Evolutionary conservation across 1,139 yeast species (phyloP), one percentile per base, ranked within the genome.

Genomic region (Zygosaccharomyces pseudobailii): DNA sequence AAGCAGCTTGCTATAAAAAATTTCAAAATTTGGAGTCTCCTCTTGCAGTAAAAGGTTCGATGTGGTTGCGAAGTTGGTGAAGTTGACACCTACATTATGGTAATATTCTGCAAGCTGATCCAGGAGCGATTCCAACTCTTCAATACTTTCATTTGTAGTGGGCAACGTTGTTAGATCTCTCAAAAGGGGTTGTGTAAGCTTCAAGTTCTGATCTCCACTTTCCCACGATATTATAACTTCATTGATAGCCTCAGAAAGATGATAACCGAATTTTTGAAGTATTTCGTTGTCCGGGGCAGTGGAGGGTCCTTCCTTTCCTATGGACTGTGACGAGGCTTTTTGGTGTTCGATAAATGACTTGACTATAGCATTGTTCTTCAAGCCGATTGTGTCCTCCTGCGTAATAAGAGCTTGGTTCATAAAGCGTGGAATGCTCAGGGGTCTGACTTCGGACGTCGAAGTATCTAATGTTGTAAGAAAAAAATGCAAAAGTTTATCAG

Each of bases 61-160:
- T 5, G 55, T 19, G 2, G 48, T 40, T 2, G 37, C 28, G 9
- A 59, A 32, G 5, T 52, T 47, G 6, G 57, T 52, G 40, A 62
- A 62, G 6, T 37, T 25, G 5, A 63, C 36, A 19, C 52, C 55
- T 28, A 55, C 54, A 4, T 51, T 55, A 20, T 48, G 21, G 43
- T 62, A 64, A 48, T 62, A 56, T 7, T 50, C 52, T 20, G 56
- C 52, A 33, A 64, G 53, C 42, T 64, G 67, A 6, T 52, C 55
- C 17, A 63, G 46, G 10, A 64, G 54, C 5, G 66, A 61, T 2
- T 51, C 49, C 35, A 58, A 55, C 47, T 64, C 68, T 8, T 48
- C 45, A 9, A 61, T 22, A 34, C 53, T 56, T 24, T 52, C 50
- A 34, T 56, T 49, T 19, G 52, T 42, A 2, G 41, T 34, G 9